Percentiles rank a stretch among this genome's conserved stretches.
Evolutionary conservation across 2,329 filamentous ascomycete genomes (phyloP).

Genomic region (Nothophaeocryptopus gaeumannii): DNA sequence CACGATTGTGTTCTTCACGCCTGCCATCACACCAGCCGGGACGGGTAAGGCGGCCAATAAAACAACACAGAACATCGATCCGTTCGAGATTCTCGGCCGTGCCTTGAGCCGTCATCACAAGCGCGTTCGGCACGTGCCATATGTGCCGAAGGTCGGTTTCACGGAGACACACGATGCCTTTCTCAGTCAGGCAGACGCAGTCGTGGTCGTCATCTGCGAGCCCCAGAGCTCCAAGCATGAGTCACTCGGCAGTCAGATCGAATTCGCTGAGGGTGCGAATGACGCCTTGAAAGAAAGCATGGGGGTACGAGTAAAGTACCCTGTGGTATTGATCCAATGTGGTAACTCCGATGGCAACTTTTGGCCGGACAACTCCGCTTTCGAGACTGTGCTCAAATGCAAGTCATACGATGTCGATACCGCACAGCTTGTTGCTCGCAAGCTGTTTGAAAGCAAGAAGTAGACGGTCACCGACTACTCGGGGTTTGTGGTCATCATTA

Average conservation of each 20-base stretch:
- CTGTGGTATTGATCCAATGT: constrained; percentile 21
- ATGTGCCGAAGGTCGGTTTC: constrained; percentile 62
- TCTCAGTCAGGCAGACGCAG: constrained; percentile 57
- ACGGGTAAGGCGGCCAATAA: constrained; percentile 41
- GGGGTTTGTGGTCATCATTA: neutral
- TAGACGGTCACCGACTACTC: constrained; percentile 2
- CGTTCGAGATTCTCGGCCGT: constrained; percentile 69
- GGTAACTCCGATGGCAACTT: constrained; percentile 16
- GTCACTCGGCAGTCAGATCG: constrained; percentile 21
- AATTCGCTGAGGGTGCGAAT: constrained; percentile 22
- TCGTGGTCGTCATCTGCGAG: constrained; percentile 60
- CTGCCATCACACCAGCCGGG: constrained; percentile 30
- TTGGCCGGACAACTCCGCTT: constrained; percentile 20
- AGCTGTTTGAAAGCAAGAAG: constrained; percentile 18
- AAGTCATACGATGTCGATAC: constrained; percentile 15
- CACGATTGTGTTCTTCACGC: constrained; percentile 47
- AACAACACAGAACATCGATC: constrained; percentile 54
- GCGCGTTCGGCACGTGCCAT: constrained; percentile 68
- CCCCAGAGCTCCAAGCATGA: constrained; percentile 38
- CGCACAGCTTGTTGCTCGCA: constrained; percentile 21
- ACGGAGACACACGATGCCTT: constrained; percentile 63
- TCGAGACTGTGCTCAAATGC: constrained; percentile 20
- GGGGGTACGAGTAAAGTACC: constrained; percentile 5
- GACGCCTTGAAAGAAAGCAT: constrained; percentile 13
- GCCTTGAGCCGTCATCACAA: constrained; percentile 60